Evolutionary conservation across 768 basidiomycete species (phyloP).

Genomic region (Calocybe indica): DNA sequence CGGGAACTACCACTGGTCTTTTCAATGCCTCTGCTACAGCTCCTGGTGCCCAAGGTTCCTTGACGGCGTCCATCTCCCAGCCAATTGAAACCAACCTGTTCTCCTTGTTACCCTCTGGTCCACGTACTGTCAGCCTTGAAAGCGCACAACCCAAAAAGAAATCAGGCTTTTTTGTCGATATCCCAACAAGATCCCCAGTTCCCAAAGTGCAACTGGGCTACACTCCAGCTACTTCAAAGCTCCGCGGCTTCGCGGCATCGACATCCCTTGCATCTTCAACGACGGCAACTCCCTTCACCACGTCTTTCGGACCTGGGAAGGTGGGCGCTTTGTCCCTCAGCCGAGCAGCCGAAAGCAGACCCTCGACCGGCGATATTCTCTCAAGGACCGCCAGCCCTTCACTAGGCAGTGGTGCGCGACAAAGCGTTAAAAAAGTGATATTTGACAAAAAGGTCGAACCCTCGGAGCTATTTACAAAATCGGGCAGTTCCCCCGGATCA

Average conservation of each 20-base stretch:
- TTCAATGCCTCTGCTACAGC: constrained; percentile 35
- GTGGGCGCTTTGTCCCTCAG: constrained; percentile 49
- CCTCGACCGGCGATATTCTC: constrained; percentile 52
- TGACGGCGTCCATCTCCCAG: constrained; percentile 87
- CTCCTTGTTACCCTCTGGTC: constrained; percentile 68
- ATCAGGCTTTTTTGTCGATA: constrained; percentile 68
- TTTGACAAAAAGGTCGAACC: constrained; percentile 81
- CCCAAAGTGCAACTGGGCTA: constrained; percentile 63
- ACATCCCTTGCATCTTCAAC: constrained; percentile 43
- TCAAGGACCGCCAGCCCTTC: constrained; percentile 58
- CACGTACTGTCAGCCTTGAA: constrained; percentile 56
- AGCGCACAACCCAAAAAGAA: constrained; percentile 67
- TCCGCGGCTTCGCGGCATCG: constrained; percentile 61
- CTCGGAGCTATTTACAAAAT: constrained; percentile 57
- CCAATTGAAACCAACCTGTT: constrained; percentile 72
- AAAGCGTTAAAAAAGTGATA: constrained; percentile 91
- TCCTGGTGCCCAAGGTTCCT: constrained; percentile 46
- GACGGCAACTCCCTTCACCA: constrained; percentile 29
- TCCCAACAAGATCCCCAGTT: constrained; percentile 65
- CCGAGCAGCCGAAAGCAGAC: constrained; percentile 37
- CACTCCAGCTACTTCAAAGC: constrained; percentile 59
- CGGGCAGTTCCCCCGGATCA: constrained; percentile 35
- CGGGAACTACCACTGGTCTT: constrained; percentile 24
- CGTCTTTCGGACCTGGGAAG: constrained; percentile 52
- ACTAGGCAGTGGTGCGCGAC: constrained; percentile 61